Conservation (phyloP, 805 yeast genomes). For the Starmerella stigmatis region DNA sequence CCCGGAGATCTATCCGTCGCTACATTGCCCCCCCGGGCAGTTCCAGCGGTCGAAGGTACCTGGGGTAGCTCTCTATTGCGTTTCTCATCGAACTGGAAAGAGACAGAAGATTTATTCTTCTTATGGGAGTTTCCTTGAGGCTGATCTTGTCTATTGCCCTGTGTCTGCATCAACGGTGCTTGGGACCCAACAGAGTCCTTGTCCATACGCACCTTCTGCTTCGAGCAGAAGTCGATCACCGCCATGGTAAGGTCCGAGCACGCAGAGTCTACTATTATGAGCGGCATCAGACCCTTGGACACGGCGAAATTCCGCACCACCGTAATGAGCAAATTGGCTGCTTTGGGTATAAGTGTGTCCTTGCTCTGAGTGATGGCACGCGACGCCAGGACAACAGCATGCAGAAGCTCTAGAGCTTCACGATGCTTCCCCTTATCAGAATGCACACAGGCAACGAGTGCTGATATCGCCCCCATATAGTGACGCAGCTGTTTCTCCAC, state of each 20-base stretch:
- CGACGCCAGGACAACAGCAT: conserved; percentile 30
- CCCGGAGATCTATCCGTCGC: too few relatives aligned
- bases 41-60: neutral
- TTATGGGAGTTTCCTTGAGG: neutral
- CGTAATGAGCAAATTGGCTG: conserved; percentile 66
- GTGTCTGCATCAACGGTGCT: neutral
- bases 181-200: neutral
- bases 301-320: conserved; percentile 63
- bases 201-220: neutral
- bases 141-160: too few relatives aligned
- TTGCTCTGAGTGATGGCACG: conserved; percentile 21
- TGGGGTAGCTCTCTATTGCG: neutral
- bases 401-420: conserved; percentile 29
- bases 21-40: too few relatives aligned
- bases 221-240: conserved; percentile 33
- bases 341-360: conserved; percentile 41
- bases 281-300: conserved; percentile 56
- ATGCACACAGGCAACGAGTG: conserved; percentile 29
- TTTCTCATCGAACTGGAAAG: conserved; percentile 4
- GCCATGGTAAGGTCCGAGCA: conserved; percentile 60
- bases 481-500: conserved; percentile 23
- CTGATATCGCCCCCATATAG: conserved; percentile 31
- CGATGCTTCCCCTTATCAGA: conserved; percentile 10
- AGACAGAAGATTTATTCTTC: neutral
- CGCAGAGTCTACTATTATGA: conserved; percentile 61